These are phyloP conservation scores for Colletotrichum chrysophilum DNA, from an alignment of 2,329 filamentous ascomycete genomes.

Conservation along the genomic window DNA sequence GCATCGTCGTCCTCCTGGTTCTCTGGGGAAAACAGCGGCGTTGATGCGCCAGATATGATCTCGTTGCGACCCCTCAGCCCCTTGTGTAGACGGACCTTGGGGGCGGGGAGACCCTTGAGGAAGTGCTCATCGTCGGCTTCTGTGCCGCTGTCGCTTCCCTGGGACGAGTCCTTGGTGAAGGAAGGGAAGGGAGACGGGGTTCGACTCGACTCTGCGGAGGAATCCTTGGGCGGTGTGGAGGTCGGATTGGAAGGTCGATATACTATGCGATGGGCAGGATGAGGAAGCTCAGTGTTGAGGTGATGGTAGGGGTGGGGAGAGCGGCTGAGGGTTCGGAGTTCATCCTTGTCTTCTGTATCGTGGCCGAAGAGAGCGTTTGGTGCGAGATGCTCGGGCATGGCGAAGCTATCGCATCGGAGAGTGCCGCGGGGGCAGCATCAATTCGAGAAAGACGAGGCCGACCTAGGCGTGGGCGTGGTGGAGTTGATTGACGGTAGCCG, in stretches of 20 bases:
- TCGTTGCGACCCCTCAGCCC: slow-evolving; percentile 71
- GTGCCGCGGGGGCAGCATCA: not conserved
- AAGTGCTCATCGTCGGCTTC: slow-evolving; percentile 95
- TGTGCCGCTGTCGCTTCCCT: slow-evolving; percentile 86
- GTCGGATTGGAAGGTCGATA: slow-evolving; percentile 23
- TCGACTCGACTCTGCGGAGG: slow-evolving; percentile 26
- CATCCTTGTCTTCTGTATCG: slow-evolving; percentile 40
- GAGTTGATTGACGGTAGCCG: not conserved
- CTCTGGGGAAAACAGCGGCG: slow-evolving; percentile 58
- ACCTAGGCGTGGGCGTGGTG: not conserved
- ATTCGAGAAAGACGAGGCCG: not conserved
- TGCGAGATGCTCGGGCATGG: slow-evolving; percentile 53
- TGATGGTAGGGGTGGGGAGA: slow-evolving; percentile 74
- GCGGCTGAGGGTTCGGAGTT: slow-evolving; percentile 58
- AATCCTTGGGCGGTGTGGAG: slow-evolving; percentile 10
- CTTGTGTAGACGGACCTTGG: slow-evolving; percentile 75
- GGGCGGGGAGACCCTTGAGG: slow-evolving; percentile 83
- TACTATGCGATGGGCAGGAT: slow-evolving; percentile 47
- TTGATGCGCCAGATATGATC: slow-evolving; percentile 57
- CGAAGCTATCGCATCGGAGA: slow-evolving; percentile 31
- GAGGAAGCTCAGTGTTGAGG: slow-evolving; percentile 59
- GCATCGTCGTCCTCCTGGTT: slow-evolving; percentile 42
- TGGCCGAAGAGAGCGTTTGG: slow-evolving; percentile 36
- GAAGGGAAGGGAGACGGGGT: slow-evolving; percentile 28
- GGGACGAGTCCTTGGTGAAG: slow-evolving; percentile 57